Base-by-base conservation (phyloP, 441 rosid genomes). In the Capsella rubella region DNA sequence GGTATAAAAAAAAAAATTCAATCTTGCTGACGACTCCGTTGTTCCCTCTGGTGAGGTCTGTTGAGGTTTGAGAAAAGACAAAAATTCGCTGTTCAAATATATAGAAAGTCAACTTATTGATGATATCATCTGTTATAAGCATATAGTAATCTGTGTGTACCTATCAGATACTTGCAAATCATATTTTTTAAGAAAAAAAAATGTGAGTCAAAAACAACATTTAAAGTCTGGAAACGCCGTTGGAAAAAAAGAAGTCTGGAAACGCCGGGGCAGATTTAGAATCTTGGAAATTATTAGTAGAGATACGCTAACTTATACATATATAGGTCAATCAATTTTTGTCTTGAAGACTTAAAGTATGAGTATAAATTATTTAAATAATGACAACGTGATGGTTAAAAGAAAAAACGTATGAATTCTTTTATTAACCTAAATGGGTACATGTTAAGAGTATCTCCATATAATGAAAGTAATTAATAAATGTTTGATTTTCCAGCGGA, bases 11-110 rank as follows among this genome's bases (percentile, higher is more conserved):
- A 2, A 18, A 67, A n/a, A n/a, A n/a, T n/a, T 14, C 68, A 42
- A 58, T 51, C 46, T 34, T 43, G 74, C 50, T 75, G 79, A 75
- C 74, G 43, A 6, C 1, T 45, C 7, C n/a, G 4, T 0, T 68
- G 74, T 75, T 68, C 69, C 74, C 79, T 45, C 15, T 61, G 58
- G 35, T 27, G 74, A 69, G 73, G 74, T 3, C 69, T 75, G 12
- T 75, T 75, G 56, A n/a, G 39, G 52, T 75, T 46, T 54, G 16
- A 75, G 74, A 75, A 75, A 61, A 61, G 74, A 68, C 74, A 75
- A 61, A 53, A 12, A 0, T 3, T 15, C 6, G 69, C 52, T 63
- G 45, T 69, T 60, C 32, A 7, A 68, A 55, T 55, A 6, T 55
- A 6, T 46, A 9, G 39, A 13, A 69, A 76, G 71, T 76, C 79